phyloP scores from a whole-genome alignment of 768 basidiomycete genomes.

The Auricularia auricula-judae region DNA sequence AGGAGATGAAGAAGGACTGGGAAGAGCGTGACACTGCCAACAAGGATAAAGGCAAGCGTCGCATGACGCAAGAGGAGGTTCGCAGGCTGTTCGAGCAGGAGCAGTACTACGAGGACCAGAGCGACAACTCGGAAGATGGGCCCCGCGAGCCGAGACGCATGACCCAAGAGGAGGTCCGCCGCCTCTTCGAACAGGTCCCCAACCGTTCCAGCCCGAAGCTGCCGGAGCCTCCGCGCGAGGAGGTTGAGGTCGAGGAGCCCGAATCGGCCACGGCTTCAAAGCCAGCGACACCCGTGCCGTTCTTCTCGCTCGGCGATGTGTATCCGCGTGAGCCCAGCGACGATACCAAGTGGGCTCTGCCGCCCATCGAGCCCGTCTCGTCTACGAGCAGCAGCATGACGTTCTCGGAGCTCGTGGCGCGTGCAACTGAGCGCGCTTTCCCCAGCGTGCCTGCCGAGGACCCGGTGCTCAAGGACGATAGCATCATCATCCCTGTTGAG shows the following conservation, averaged over 20 bases:
- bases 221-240: neutral
- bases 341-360: neutral
- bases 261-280: neutral
- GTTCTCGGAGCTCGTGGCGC: neutral
- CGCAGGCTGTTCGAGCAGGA: conserved; percentile 3
- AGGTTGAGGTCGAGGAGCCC: neutral
- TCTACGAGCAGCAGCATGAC: neutral
- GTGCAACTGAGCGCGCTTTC: neutral
- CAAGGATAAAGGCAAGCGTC: neutral
- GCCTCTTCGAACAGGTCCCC: neutral
- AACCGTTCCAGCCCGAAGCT: neutral
- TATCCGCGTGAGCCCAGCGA: neutral
- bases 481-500: neutral
- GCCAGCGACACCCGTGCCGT: neutral
- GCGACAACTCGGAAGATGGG: neutral
- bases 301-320: neutral
- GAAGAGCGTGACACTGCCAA: neutral
- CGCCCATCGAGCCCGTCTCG: neutral
- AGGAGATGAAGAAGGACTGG: neutral
- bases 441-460: neutral
- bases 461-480: neutral
- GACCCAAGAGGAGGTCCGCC: neutral
- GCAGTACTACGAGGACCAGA: neutral
- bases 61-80: conserved; percentile 2
- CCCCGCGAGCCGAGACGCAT: neutral